Evolutionary conservation across 305 asterid genomes (phyloP).

Genomic region (Fraxinus platypoda): DNA sequence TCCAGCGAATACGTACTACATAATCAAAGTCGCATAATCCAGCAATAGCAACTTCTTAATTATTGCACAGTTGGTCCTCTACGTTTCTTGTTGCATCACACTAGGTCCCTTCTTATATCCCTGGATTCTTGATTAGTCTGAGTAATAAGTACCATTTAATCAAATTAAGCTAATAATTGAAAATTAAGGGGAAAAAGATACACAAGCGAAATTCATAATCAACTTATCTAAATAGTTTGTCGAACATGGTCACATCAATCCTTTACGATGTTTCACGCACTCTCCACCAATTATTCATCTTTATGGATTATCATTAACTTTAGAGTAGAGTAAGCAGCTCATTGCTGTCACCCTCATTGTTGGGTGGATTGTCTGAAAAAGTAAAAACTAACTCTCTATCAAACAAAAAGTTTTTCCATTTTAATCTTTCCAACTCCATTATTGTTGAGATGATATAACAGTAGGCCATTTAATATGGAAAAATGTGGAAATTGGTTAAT

Average conservation of each 20-base stretch:
- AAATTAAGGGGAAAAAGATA: not conserved
- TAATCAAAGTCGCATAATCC: not conserved
- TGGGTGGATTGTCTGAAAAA: conserved; percentile 36
- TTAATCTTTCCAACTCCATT: conserved; percentile 23
- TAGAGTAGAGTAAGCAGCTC: not conserved
- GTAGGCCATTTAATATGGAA: not conserved
- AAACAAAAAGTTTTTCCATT: conserved; percentile 16
- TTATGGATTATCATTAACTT: not conserved
- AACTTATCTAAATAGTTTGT: not conserved
- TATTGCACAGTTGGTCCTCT: not conserved
- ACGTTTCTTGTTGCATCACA: not conserved
- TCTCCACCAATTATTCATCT: conserved; percentile 12
- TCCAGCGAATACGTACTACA: not conserved
- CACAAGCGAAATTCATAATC: not conserved
- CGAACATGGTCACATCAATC: not conserved
- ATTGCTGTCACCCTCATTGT: conserved; percentile 29
- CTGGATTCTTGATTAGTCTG: not conserved
- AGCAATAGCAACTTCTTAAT: not conserved
- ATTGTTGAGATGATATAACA: not conserved
- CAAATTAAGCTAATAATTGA: no score
- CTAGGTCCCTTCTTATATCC: no score
- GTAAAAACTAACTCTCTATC: conserved; percentile 33
- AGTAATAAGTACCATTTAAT: not conserved
- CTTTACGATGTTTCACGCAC: not conserved
- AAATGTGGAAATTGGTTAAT: not conserved